A percentile compares a stretch with the other conserved stretches of the same genome.
phyloP scores from a whole-genome alignment of 1,284 basidiomycete genomes.

The Cryptococcus hybrid region DNA sequence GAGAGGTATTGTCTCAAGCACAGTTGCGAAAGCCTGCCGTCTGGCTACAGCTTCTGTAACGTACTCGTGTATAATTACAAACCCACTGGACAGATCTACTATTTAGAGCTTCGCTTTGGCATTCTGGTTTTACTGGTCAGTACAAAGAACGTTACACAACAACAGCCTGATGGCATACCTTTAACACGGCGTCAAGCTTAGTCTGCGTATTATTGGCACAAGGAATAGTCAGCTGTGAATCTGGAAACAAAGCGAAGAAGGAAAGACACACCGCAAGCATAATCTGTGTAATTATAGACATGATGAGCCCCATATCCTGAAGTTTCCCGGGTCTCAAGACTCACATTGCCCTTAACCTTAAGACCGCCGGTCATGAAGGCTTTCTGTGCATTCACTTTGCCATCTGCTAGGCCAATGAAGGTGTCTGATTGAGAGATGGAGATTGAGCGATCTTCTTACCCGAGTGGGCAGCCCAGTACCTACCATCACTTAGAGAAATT shows the following conservation, averaged over 20 bases:
- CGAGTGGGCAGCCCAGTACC: not conserved
- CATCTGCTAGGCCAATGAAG: conserved; percentile 46
- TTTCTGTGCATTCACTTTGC: conserved; percentile 72
- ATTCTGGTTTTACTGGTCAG: conserved; percentile 17
- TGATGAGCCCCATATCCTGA: not conserved
- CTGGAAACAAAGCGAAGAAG: no score
- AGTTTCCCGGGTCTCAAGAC: conserved; percentile 1
- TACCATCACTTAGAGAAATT: conserved; percentile 44
- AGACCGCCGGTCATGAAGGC: conserved; percentile 92
- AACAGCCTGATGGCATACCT: conserved; percentile 54
- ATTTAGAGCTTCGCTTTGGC: conserved; percentile 42
- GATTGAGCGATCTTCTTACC: not conserved
- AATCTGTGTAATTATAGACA: conserved; percentile 16
- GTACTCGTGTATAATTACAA: no score
- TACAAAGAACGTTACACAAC: not conserved
- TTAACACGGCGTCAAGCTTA: conserved; percentile 77
- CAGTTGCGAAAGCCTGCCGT: no score
- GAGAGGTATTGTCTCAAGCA: no score
- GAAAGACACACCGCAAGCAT: conserved; percentile 35
- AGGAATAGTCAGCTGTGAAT: no score
- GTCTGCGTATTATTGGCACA: conserved; percentile 52
- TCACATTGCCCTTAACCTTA: conserved; percentile 51
- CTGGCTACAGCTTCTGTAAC: no score
- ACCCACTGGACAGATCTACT: no score
- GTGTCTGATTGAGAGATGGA: conserved; percentile 24